Evolutionary conservation across 2,329 filamentous ascomycete species (phyloP), one percentile per base, ranked within the genome.

Genomic region (Phialophora chinensis): DNA sequence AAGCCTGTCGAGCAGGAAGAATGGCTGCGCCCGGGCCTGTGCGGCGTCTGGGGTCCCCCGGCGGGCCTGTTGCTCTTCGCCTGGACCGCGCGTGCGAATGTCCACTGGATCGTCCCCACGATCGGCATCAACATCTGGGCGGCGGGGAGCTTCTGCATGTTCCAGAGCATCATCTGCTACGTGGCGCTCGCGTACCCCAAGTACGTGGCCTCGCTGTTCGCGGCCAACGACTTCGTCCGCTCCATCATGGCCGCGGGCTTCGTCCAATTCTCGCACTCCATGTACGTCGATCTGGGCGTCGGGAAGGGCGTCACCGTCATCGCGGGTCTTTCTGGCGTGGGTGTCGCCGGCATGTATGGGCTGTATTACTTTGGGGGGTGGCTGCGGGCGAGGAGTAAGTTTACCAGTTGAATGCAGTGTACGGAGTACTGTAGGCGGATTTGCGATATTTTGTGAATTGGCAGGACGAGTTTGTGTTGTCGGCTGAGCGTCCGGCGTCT

Each of bases 341-440:
- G 79, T 56, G 73, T 87, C 67, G 70, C 84, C n/a, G 86, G 86
- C 17, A 85, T 90, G 52, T 88, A 82, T 77, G 75, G 82, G 54
- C 77, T 90, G 66, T 90, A 84, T 75, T 84, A 83, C 70, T 86
- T 79, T 66, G 87, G 87, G 1, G 83, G 80, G 33, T 79, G 74
- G 60, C 75, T 90, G 66, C 81, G 87, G 66, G 77, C 82, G 10
- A 78, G 85, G 73, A 87, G 84, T 75, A 84, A 83, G 75, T 90
- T 89, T 54, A 61, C 59, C 2, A 31, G 59, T 11, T 61, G 58
- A 60, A 2, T 12, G 27, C 27, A 25, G 23, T 2, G 23, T 25
- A 25, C 23, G 23, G 23, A 25, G 27, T 27, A 27, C 27, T 27
- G 27, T 27, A 2, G 27, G 2, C 27, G 27, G 27, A 27, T 27